phyloP scores from a whole-genome alignment of 179 eudicot genomes.

The Patellifolia procumbens region DNA sequence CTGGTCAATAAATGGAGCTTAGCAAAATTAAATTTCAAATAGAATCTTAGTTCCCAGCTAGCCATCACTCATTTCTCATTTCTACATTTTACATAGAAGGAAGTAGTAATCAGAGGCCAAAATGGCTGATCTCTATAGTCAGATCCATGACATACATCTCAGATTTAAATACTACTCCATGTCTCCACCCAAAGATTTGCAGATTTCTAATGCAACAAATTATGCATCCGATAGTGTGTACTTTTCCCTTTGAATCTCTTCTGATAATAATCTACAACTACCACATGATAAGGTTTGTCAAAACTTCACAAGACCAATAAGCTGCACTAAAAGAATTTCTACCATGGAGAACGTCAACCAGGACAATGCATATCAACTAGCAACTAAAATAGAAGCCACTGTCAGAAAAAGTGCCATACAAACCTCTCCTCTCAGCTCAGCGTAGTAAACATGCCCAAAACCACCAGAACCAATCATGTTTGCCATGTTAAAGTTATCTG shows the following conservation, averaged over 20 bases:
- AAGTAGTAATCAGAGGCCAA: background rate
- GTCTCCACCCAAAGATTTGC: background rate
- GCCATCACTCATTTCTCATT: constrained; percentile 1
- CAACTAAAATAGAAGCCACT: background rate
- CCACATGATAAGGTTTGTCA: background rate
- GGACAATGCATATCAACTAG: background rate
- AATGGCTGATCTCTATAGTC: background rate
- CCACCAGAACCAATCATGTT: constrained; percentile 56
- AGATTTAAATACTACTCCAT: background rate
- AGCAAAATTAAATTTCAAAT: no score
- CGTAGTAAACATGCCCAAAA: constrained; percentile 52
- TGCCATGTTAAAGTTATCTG: constrained; percentile 44
- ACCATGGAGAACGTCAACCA: background rate
- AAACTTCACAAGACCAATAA: background rate
- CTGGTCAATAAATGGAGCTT: no score
- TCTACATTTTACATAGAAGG: background rate
- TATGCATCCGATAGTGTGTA: background rate
- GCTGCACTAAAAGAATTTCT: background rate
- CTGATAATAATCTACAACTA: background rate
- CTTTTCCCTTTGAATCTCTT: background rate
- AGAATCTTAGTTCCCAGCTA: no score
- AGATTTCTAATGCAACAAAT: background rate
- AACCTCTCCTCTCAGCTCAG: constrained; percentile 60
- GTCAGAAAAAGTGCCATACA: constrained; percentile 1
- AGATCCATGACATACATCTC: background rate